Percentiles rank a stretch among this genome's conserved stretches.
phyloP scores from a whole-genome alignment of 2,329 filamentous ascomycete species.

The Aureobasidium sp. region DNA sequence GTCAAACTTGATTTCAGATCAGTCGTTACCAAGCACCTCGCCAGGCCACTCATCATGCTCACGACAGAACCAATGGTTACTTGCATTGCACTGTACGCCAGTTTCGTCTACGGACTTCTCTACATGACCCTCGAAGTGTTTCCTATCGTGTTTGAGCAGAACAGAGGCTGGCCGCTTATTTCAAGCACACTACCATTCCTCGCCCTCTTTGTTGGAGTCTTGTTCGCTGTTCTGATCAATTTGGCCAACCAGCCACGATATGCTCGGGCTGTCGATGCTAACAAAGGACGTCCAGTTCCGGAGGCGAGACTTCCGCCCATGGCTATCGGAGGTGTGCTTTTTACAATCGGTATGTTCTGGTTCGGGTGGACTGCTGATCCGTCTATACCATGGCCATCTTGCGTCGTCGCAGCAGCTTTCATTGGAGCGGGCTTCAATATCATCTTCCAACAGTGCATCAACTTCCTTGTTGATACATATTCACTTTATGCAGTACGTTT shows the following conservation, averaged over 20 bases:
- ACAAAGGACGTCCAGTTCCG: constrained; percentile 29
- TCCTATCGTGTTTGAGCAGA: constrained; percentile 40
- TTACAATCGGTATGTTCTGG: constrained; percentile 39
- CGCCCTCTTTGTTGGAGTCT: constrained; percentile 40
- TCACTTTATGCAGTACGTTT: constrained; percentile 38
- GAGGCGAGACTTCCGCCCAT: constrained; percentile 40
- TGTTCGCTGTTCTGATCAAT: constrained; percentile 36
- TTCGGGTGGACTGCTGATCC: constrained; percentile 38
- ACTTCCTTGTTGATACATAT: constrained; percentile 40
- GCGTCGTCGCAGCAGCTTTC: constrained; percentile 36
- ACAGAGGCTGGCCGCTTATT: constrained; percentile 38
- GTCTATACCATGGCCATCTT: constrained; percentile 36
- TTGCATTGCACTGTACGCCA: constrained; percentile 39
- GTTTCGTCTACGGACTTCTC: constrained; percentile 42
- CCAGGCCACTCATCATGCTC: constrained; percentile 40
- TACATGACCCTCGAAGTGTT: constrained; percentile 44
- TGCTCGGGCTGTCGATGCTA: constrained; percentile 32
- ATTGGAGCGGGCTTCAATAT: constrained; percentile 43
- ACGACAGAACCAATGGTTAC: constrained; percentile 43
- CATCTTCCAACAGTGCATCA: constrained; percentile 44
- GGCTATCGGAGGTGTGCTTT: constrained; percentile 38
- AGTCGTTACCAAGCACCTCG: constrained; percentile 39
- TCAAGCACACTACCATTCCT: constrained; percentile 42
- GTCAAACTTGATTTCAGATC: constrained; percentile 36
- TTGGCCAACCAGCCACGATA: constrained; percentile 38